Base-by-base conservation (phyloP, 495 filamentous ascomycete genomes). In the Cercophora samala region DNA sequence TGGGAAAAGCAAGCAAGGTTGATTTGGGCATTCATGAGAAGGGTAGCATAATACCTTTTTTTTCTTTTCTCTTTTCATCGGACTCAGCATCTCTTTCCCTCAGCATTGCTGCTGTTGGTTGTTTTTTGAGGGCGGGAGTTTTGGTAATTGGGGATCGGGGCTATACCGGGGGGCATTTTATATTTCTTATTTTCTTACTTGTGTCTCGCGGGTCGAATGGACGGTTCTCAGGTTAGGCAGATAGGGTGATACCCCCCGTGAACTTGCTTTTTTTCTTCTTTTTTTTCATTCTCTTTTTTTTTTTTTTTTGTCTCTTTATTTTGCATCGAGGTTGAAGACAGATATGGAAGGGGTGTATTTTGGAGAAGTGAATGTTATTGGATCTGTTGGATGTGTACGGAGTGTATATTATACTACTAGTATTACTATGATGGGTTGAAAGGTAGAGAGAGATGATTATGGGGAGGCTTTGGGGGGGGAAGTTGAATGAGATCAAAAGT, bases 281-380 rank as follows among this genome's bases (percentile, higher is more conserved):
- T 18, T 24, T 64, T 26, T 19, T 56, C n/a, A n/a, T n/a, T 26
- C 15, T 64, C 1, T 64, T 26, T 55, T 25, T 55, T 32, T 18
- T 22, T 21, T 1, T 29, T 23, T 29, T 32, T 51, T 26, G 9
- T 21, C n/a, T 29, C 18, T 52, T 13, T 53, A 56, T 58, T 60
- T 51, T 29, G 29, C 58, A 60, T 62, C 8, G n/a, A 52, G 59
- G 5, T 32, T 54, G 17, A 18, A 54, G 52, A 54, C 6, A 54
- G 52, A 54, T 37, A 37, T 61, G 23, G 58, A 60, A 25, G 13
- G 17, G 15, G n/a, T 61, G 23, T 64, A 52, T 51, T 51, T 61
- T 58, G 32, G 62, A 4, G n/a, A n/a, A n/a, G n/a, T n/a, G n/a
- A n/a, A n/a, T n/a, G n/a, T n/a, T n/a, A n/a, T n/a, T 59, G n/a